Evolutionary conservation across 805 yeast species (phyloP), one percentile per base, ranked within the genome.

Genomic region (Lipomyces kockii): DNA sequence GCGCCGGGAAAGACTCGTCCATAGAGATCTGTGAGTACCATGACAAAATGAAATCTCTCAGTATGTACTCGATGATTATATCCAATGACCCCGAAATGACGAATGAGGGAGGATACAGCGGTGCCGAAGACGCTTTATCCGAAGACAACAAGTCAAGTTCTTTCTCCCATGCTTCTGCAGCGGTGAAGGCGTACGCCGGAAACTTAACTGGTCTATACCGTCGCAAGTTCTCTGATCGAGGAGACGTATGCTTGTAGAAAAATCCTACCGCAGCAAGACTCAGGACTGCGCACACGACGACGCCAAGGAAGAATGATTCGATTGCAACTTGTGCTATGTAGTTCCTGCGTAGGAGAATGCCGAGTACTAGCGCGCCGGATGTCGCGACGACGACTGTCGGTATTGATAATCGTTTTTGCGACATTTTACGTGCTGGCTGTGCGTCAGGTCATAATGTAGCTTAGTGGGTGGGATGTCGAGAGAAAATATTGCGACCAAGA

Each of bases 21-120:
- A 76, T 61, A 0, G 87, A 78, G 3, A 88, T 80, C n/a, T 78
- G 75, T 2, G 71, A 60, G 72, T 80, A 87, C 93, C 93, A 89
- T 3, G 84, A 76, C 53, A 78, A 77, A 6, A 89, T 81, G 74
- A 89, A 89, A 62, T 85, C 87, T 17, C 82, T 72, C 6, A 86
- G 69, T 0, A 89, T 78, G 53, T 83, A 76, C 43, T 79, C 79
- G 3, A 87, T 77, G n/a, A 89, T 74, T 11, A 80, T 82, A 58
- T 85, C 84, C 5, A 89, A 60, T 0, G 86, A 78, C 56, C 83
- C 86, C 1, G 89, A 85, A 4, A 88, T 81, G 2, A 82, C 72
- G 64, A 84, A 82, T 34, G 87, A 84, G 29, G 84, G 84, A 1
- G 84, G 83, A 46, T 83, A 79, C 1, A 82, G 64, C 25, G 73